A percentile compares a stretch with the other conserved stretches of the same genome.
phyloP scores from a whole-genome alignment of 169 alveolate genomes.

The Eimeria necatrix region DNA sequence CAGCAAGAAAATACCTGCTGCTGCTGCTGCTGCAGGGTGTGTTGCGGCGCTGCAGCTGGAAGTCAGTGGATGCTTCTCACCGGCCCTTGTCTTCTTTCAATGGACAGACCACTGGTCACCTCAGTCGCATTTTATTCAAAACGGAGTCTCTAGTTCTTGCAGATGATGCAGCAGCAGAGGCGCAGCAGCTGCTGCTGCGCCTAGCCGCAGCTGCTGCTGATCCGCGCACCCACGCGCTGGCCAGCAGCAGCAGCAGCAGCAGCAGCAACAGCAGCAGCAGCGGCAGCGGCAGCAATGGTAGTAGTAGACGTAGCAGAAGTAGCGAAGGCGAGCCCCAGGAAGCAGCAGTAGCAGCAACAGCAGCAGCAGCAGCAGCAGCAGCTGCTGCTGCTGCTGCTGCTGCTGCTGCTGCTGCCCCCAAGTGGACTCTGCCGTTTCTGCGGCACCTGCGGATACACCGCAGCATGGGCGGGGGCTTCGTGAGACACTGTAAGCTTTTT shows the following conservation, averaged over 20 bases:
- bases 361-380: conserved; percentile 1
- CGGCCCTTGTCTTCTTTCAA: neutral
- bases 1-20: neutral
- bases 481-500: neutral
- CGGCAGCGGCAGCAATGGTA: too few relatives aligned
- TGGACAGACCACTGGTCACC: neutral
- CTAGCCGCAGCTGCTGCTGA: neutral
- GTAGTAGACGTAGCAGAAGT: too few relatives aligned
- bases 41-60: conserved; percentile 15
- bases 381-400: neutral
- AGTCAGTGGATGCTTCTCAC: conserved; percentile 22
- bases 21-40: neutral
- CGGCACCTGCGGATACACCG: conserved; percentile 17
- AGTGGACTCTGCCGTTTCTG: conserved; percentile 12
- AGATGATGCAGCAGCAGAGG: conserved; percentile 17
- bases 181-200: conserved; percentile 5
- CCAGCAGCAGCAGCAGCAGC: neutral
- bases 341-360: neutral
- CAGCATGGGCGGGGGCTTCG: conserved; percentile 52
- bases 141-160: conserved; percentile 35
- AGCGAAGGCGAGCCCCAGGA: too few relatives aligned
- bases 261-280: neutral
- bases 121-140: neutral
- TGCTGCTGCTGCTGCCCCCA: neutral
- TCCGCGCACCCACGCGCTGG: neutral